Evolutionary conservation across 345 rosid genomes (phyloP), one percentile per base, ranked within the genome.

Genomic region (Sapria himalayana): DNA sequence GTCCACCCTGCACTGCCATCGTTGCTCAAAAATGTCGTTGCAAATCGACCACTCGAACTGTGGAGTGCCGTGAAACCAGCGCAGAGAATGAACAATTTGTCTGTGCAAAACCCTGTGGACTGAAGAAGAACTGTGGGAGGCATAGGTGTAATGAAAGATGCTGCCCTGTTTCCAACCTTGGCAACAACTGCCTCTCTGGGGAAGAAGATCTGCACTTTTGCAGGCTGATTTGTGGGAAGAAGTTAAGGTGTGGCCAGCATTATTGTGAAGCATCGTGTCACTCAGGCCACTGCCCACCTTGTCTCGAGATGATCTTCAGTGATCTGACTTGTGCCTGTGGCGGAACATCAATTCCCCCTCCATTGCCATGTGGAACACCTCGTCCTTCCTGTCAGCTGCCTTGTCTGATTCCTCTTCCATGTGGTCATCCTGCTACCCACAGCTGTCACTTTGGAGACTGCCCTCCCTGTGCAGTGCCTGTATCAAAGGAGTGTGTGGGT

Each of bases 361-460:
- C 98, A 39, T 52, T 72, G 60, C 92, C 95, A 9, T 84, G 98
- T 43, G 98, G 95, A 34, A 84, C 95, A 3, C 76, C 92, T 51
- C 63, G 61, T 0, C 98, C 95, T 55, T 67, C 77, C 21, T 89
- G 98, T 52, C 93, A 84, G 58, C 77, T 77, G 25, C 71, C 76
- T 12, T 89, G 98, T 47, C 63, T 72, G 2, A 59, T 73, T 61
- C 73, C 81, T 15, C 93, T 69, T 57, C 67, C 81, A 40, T 79
- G 98, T 51, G 95, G 98, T 37, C 95, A 84, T 65, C 39, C 74
- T 36, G 67, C 95, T 32, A 61, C 85, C n/a, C 98, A 89, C 51
- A 72, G 79, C 59, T 89, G 92, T 60, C 98, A 89, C 66, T 77
- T 79, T 57, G 95, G 95, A 22, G 95, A 89, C 43, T 89, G 98